Evolutionary conservation across 139 green algal genomes (phyloP).

Genomic region (Tetradesmus lagerheimii): DNA sequence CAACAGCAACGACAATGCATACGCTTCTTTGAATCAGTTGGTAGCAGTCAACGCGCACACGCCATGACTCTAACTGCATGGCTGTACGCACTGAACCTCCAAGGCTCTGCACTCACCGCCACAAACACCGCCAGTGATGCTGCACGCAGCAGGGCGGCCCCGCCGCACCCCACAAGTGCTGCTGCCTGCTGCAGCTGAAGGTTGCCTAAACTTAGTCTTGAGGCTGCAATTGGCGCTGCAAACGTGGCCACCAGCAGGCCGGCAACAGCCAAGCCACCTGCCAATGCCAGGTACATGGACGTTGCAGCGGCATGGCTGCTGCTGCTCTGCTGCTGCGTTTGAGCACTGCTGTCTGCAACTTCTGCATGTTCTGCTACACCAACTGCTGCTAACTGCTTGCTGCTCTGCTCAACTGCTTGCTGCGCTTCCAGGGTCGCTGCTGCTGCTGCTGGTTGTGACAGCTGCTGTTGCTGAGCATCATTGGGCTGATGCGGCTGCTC

Average conservation of each 20-base stretch:
- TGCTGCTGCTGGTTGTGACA: neutral
- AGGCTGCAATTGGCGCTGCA: constrained; percentile 14
- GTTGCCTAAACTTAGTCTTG: neutral
- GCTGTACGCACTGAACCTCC: neutral
- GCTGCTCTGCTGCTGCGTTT: neutral
- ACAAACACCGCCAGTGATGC: constrained; percentile 16
- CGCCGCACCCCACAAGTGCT: constrained; percentile 33
- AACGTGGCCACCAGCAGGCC: neutral
- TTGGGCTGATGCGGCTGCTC: constrained; percentile 5
- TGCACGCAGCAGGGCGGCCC: constrained; percentile 13
- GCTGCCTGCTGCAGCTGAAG: constrained; percentile 7
- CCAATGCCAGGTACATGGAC: neutral
- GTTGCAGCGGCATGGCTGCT: neutral
- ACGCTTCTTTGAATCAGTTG: too few species aligned
- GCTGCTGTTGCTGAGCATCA: neutral
- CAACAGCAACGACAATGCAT: too few species aligned
- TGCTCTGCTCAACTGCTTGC: neutral
- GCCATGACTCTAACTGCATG: neutral
- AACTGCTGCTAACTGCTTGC: neutral
- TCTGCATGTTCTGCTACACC: neutral
- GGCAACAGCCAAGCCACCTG: constrained; percentile 1
- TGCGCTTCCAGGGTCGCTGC: neutral
- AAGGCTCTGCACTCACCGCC: neutral
- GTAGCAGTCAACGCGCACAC: too few species aligned
- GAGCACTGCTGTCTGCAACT: neutral